Evolutionary conservation across 306 rosid genomes (phyloP).

Genomic region (Pyrus betulifolia): DNA sequence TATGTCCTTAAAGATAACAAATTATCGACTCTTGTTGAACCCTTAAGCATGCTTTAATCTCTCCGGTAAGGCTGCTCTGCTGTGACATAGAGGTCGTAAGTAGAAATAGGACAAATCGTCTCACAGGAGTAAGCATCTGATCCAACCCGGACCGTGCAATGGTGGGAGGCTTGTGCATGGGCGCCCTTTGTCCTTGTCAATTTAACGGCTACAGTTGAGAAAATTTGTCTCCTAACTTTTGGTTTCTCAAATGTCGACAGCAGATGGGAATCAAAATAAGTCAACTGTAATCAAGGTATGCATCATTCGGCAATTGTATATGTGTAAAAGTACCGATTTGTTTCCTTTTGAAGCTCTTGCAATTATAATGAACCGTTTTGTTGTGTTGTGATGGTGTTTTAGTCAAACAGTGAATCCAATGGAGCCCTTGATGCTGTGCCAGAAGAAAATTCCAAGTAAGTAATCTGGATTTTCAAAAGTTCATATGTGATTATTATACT

Average conservation of each 20-base stretch:
- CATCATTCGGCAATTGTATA: neutral
- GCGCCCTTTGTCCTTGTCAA: neutral
- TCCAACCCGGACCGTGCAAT: neutral
- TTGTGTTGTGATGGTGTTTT: constrained; percentile 22
- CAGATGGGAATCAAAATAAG: constrained; percentile 45
- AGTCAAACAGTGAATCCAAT: constrained; percentile 41
- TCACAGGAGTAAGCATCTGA: neutral
- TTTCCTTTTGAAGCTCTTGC: constrained; percentile 12
- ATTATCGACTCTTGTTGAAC: neutral
- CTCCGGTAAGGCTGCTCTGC: neutral
- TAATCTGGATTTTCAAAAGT: constrained; percentile 4
- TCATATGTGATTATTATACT: neutral
- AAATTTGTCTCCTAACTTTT: constrained; percentile 17
- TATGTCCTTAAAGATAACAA: neutral
- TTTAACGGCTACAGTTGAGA: neutral
- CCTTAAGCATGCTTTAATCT: neutral
- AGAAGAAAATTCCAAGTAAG: constrained; percentile 87
- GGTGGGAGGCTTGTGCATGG: neutral
- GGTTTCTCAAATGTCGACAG: constrained; percentile 31
- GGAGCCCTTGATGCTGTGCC: constrained; percentile 37
- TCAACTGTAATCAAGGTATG: constrained; percentile 48
- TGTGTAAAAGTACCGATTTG: neutral
- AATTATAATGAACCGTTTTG: constrained; percentile 15
- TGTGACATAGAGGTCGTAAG: neutral
- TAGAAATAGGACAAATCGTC: neutral